Percentiles rank a stretch among this genome's conserved stretches.
These are phyloP conservation scores for Balamuthia mandrillaris DNA, from an alignment of 208 protist species.

Conservation along the genomic window DNA sequence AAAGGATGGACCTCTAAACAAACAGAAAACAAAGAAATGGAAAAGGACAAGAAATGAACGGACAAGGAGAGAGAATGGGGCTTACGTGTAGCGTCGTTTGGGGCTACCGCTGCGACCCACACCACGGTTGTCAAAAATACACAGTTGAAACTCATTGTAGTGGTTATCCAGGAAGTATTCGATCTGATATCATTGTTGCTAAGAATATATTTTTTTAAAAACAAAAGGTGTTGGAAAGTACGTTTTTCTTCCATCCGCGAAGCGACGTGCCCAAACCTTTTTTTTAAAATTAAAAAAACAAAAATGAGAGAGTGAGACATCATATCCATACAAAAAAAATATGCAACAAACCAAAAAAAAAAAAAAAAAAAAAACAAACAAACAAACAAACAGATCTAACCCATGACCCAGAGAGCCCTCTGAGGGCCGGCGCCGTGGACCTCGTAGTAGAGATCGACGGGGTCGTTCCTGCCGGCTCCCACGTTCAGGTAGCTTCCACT, in stretches of 20 bases:
- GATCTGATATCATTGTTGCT: not conserved
- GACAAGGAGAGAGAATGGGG: not conserved
- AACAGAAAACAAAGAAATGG: not conserved
- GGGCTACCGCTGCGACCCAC: not conserved
- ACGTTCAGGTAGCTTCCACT: not conserved
- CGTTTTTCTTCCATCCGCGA: not conserved
- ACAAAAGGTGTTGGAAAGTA: not conserved
- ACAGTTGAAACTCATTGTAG: not conserved
- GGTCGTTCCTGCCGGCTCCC: not conserved
- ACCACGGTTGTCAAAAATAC: constrained; percentile 17
- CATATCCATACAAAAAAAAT: not conserved
- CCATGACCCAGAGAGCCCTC: not conserved
- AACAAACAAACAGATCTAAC: not conserved
- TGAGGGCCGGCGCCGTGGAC: not conserved
- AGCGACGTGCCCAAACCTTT: not conserved
- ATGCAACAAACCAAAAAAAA: not conserved
- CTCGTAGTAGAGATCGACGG: constrained; percentile 13
- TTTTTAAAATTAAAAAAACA: not conserved
- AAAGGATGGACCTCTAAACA: not conserved
- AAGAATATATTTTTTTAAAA: not conserved
- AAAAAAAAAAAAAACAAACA: not conserved
- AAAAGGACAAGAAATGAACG: not conserved
- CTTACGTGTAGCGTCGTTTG: not conserved
- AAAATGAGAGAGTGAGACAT: no score
- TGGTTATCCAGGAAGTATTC: not conserved